Base-by-base conservation (phyloP, 148 eudicot genomes). In the Chenopodium quinoa region DNA sequence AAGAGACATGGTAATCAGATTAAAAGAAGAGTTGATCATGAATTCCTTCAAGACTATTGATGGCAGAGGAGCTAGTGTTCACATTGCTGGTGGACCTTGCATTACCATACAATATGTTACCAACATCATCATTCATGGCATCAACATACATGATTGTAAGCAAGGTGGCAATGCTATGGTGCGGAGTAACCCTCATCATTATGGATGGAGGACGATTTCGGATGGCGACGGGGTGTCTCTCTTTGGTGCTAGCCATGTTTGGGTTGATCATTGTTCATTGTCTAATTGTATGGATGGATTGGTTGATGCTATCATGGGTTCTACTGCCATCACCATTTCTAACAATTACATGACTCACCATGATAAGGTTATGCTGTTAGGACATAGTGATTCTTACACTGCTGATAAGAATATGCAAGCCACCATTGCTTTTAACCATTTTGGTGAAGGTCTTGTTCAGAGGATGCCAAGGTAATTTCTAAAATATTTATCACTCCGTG, bases 391-490 rank as follows among this genome's bases (percentile, higher is more conserved):
- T 69, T 81, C 90, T 0, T 91, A 81, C 17, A 60, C 83, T 6
- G 80, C 82, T 1, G 97, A 93, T 73, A 90, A 86, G 85, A 86
- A 82, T 75, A 93, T 93, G 97, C 94, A 93, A 47, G 90, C 90
- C 74, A 93, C 97, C 10, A 87, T 93, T 81, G 97, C 94, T 2
- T 91, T 93, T 50, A 93, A 91, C 69, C 97, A 93, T 82, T 93
- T 93, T 76, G 97, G 97, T 62, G 97, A 93, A 86, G 97, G 93
- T 23, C 97, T 93, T 80, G 92, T 93, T 37, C 97, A 93, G 74
- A 88, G 97, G 83, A 93, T 93, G 92, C 97, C 97, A 4, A 91
- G 97, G 97, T 92, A 89, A 64, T 29, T 46, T 75, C 34, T 54
- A 1, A 9, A 71, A 29, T 31, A 31, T 6, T 1, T 2, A 19